Evolutionary conservation across 192 early-diverging fungal genomes (phyloP).

Genomic region (Umbelopsis ramanniana): DNA sequence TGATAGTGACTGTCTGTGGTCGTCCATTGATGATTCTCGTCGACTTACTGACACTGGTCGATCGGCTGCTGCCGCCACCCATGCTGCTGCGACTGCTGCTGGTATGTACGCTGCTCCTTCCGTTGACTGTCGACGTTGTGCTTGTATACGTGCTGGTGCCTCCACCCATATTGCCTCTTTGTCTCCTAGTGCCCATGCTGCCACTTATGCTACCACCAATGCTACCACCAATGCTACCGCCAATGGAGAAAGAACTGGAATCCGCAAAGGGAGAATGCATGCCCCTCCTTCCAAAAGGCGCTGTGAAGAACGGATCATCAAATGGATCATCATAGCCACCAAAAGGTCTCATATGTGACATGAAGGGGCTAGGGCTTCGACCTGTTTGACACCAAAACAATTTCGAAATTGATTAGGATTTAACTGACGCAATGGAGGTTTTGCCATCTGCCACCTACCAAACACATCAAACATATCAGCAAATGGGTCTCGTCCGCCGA

Average conservation of each 20-base stretch:
- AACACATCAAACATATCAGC: constrained; percentile 27
- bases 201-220: not conserved
- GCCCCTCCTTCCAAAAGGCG: not conserved
- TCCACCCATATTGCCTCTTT: not conserved
- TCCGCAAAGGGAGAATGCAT: not conserved
- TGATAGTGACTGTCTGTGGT: constrained; percentile 23
- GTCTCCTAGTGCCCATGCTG: not conserved
- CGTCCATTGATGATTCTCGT: constrained; percentile 25
- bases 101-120: not conserved
- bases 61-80: not conserved
- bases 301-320: constrained; percentile 7
- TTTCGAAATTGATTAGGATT: not conserved
- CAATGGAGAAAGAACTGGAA: not conserved
- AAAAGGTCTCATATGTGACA: constrained; percentile 9
- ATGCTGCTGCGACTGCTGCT: not conserved
- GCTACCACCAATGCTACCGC: not conserved
- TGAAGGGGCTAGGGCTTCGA: not conserved
- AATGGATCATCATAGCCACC: constrained; percentile 7
- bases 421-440: not conserved
- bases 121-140: too few species aligned
- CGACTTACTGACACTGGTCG: constrained; percentile 5
- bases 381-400: not conserved
- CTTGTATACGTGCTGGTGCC: not conserved
- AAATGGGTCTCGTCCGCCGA: constrained; percentile 33
- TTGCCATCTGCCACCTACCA: constrained; percentile 24